Conservation (phyloP, 306 rosid genomes). For the Sesbania bispinosa region DNA sequence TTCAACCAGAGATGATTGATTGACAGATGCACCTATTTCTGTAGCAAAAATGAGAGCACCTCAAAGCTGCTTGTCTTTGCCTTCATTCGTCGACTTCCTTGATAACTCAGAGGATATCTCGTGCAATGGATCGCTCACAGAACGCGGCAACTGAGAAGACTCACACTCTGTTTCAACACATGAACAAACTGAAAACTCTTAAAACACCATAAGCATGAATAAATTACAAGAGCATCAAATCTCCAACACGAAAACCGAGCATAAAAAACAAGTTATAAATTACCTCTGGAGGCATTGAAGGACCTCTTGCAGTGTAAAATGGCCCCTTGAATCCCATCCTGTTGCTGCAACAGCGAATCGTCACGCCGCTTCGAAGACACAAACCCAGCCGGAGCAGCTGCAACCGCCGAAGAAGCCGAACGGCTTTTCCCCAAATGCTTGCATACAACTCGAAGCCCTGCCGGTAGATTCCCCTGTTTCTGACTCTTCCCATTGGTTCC, state of each 20-base stretch:
- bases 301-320: conserved; percentile 86
- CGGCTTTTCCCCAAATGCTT: conserved; percentile 87
- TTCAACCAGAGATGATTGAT: too few species aligned
- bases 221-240: too few species aligned
- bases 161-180: conserved; percentile 48
- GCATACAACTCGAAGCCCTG: conserved; percentile 67
- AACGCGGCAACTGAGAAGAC: conserved; percentile 36
- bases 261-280: neutral
- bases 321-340: conserved; percentile 90
- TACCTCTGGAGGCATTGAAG: conserved; percentile 75
- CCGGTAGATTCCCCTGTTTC: conserved; percentile 43
- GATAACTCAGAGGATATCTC: conserved; percentile 35
- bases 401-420: conserved; percentile 56
- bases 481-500: conserved; percentile 32
- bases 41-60: too few species aligned
- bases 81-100: conserved; percentile 29
- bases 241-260: neutral
- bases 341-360: conserved; percentile 82
- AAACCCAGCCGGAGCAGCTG: conserved; percentile 6
- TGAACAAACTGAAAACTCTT: neutral
- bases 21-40: too few species aligned
- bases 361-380: conserved; percentile 51
- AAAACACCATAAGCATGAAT: too few species aligned
- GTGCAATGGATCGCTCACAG: conserved; percentile 39
- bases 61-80: conserved; percentile 20